Percentiles rank a stretch among this genome's conserved stretches.
phyloP scores from a whole-genome alignment of 345 rosid species.

The Carallia pectinifolia region DNA sequence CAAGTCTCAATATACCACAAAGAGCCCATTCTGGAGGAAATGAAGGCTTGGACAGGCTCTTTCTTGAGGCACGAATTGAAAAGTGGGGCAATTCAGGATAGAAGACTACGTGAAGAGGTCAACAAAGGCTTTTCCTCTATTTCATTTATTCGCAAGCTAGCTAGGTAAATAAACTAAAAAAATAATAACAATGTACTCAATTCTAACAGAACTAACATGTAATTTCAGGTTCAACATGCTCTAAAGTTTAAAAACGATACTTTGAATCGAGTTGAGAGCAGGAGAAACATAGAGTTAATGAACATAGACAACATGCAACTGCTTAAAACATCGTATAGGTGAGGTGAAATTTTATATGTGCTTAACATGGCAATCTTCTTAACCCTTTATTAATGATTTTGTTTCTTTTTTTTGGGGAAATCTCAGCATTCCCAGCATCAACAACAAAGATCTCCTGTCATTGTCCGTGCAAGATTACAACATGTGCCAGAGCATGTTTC shows the following conservation, averaged over 20 bases:
- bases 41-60: conserved; percentile 7
- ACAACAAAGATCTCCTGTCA: conserved; percentile 4
- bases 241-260: conserved; percentile 9
- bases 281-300: conserved; percentile 7
- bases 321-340: conserved; percentile 13
- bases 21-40: conserved; percentile 11
- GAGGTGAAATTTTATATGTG: neutral
- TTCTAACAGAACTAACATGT: neutral
- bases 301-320: conserved; percentile 1
- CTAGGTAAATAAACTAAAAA: neutral
- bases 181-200: neutral
- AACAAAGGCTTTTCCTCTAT: neutral
- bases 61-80: neutral
- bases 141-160: neutral
- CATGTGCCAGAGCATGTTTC: conserved; percentile 7
- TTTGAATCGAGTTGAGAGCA: conserved; percentile 14
- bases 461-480: conserved; percentile 16
- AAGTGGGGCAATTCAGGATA: neutral
- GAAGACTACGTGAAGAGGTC: neutral
- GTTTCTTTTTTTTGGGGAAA: too few species aligned
- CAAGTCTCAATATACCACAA: conserved; percentile 8
- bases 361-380: neutral
- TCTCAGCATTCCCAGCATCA: neutral
- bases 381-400: neutral
- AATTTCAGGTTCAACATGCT: conserved; percentile 15